phyloP scores from a whole-genome alignment of 352 stramenopile genomes.

The Phytophthora uliginosa region DNA sequence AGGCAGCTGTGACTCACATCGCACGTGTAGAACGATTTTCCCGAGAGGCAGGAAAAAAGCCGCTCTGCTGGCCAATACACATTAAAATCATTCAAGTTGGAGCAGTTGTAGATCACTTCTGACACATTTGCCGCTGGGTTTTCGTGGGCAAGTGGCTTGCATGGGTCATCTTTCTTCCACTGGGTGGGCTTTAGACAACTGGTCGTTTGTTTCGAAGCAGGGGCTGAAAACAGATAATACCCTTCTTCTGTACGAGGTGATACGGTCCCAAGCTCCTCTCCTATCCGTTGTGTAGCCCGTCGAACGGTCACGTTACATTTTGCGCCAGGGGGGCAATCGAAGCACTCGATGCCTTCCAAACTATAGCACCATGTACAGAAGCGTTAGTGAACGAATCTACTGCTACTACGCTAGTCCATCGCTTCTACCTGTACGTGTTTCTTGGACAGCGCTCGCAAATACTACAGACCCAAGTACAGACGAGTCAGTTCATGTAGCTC shows the following conservation, averaged over 20 bases:
- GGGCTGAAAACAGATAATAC: slow-evolving; percentile 66
- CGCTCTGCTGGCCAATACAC: slow-evolving; percentile 72
- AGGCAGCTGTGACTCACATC: slow-evolving; percentile 42
- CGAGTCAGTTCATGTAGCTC: background rate
- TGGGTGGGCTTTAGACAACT: slow-evolving; percentile 40
- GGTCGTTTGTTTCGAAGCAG: slow-evolving; percentile 46
- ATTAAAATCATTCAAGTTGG: slow-evolving; percentile 39
- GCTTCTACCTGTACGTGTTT: slow-evolving; percentile 57
- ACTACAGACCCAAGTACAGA: slow-evolving; percentile 30
- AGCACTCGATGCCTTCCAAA: slow-evolving; percentile 68
- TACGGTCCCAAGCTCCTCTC: slow-evolving; percentile 52
- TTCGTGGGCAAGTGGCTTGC: slow-evolving; percentile 39
- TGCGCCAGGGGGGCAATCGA: slow-evolving; percentile 57
- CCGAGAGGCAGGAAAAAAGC: slow-evolving; percentile 68
- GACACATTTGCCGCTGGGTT: slow-evolving; percentile 29
- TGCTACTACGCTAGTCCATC: background rate
- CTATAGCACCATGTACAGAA: slow-evolving; percentile 24
- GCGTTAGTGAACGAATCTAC: background rate
- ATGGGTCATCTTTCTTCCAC: slow-evolving; percentile 64
- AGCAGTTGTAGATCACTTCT: slow-evolving; percentile 56
- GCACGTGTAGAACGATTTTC: slow-evolving; percentile 70
- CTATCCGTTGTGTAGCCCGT: slow-evolving; percentile 59
- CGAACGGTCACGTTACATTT: slow-evolving; percentile 64
- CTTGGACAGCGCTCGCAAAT: slow-evolving; percentile 61
- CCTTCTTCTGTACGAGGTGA: slow-evolving; percentile 66